These are phyloP conservation scores for Lolium perenne DNA, from an alignment of 176 grass and related monocot species.

Conservation along the genomic window DNA sequence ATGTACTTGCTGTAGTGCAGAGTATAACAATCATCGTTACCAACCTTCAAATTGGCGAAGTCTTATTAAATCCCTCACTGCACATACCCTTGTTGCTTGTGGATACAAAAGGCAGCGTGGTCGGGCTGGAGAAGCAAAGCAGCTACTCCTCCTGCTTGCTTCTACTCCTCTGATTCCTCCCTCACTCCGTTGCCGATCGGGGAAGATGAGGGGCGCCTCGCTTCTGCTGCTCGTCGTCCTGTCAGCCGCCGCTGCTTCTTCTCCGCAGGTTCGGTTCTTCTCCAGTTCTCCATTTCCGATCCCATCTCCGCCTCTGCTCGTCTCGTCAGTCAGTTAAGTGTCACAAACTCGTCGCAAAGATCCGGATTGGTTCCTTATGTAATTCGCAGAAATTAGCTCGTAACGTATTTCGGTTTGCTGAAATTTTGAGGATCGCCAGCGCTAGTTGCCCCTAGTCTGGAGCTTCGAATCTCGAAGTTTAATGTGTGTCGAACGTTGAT, in stretches of 20 bases:
- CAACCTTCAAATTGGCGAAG: too few relatives aligned
- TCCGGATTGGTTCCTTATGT: too few relatives aligned
- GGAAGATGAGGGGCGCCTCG: not conserved
- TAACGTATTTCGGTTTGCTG: not conserved
- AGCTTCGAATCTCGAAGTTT: not conserved
- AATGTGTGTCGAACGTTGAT: not conserved
- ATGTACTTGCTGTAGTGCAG: too few relatives aligned
- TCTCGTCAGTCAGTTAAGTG: not conserved
- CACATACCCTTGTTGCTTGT: too few relatives aligned
- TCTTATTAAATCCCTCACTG: too few relatives aligned
- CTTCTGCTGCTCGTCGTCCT: constrained; percentile 8
- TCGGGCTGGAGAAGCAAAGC: not conserved
- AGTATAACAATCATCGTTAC: too few relatives aligned
- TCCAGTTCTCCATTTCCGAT: too few relatives aligned
- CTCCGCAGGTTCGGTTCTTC: not conserved
- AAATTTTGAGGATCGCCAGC: not conserved
- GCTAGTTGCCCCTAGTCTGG: not conserved
- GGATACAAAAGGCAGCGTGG: not conserved
- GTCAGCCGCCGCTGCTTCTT: not conserved
- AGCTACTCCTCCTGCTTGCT: not conserved
- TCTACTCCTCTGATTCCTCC: not conserved
- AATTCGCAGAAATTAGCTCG: not conserved
- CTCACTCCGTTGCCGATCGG: not conserved
- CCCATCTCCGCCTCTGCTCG: not conserved
- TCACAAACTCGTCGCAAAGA: not conserved